Evolutionary conservation across 1,139 yeast genomes (phyloP), one percentile per base, ranked within the genome.

Genomic region (Kurtzmaniella quercitrusa): DNA sequence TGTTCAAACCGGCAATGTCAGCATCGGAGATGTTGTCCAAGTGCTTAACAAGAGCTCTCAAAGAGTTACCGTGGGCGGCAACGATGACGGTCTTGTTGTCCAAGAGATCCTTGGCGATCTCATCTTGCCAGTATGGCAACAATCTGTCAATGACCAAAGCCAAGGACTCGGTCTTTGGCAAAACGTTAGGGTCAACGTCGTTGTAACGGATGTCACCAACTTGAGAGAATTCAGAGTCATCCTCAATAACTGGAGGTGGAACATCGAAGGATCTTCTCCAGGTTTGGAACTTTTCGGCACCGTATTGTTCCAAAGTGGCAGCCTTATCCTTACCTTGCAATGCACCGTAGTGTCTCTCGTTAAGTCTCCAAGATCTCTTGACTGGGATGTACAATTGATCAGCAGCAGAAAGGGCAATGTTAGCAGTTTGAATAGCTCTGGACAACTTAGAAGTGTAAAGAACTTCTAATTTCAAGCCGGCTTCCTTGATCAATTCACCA

Each of bases 331-430:
- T 91, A 67, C 98, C 98, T 76, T 93, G 98, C 61, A 93, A 80
- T 57, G 89, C 97, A 79, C 98, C 98, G 75, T 91, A 91, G 75
- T 91, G 98, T 78, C 98, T 93, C 78, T 91, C 98, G 74, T 91
- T 91, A 69, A 91, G 82, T 79, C 97, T 85, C 98, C 98, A 91
- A 47, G 91, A 78, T 78, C 97, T 87, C 74, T 85, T 83, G 61
- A 88, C 95, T 63, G 95, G 96, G 55, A 93, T 79, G 80, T 82
- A 91, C 60, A 88, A 75, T 66, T 91, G 89, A 71, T 88, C 97
- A 50, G 97, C 93, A 52, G 76, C 68, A 52, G 86, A 88, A 59
- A 93, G 78, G 49, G 97, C 97, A 68, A 91, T 82, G 85, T 93
- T 84, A 60, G 97, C 97, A 51, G 98, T 93, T 76, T 89, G 96